These are phyloP conservation scores for Penicillium parvum DNA, from an alignment of 495 filamentous ascomycete species.

Conservation along the genomic window DNA sequence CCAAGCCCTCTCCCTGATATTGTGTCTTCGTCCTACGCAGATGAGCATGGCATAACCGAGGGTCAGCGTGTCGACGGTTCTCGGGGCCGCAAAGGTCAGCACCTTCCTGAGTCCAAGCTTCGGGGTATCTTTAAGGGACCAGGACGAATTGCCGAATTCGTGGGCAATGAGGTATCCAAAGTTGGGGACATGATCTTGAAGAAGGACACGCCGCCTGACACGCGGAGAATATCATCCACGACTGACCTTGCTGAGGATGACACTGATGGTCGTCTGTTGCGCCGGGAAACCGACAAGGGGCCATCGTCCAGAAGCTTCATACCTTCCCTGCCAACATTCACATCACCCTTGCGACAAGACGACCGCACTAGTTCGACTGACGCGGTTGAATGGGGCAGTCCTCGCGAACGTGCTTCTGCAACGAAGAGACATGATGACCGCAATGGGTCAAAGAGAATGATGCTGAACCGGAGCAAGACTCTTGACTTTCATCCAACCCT, in stretches of 20 bases:
- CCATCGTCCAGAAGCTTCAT: conserved; percentile 26
- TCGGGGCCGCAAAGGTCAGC: conserved; percentile 23
- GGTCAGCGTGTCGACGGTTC: conserved; percentile 14
- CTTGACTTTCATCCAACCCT: conserved; percentile 27
- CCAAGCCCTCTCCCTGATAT: conserved; percentile 32
- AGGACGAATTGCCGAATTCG: conserved; percentile 48
- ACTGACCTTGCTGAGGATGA: conserved; percentile 38
- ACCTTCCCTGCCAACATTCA: conserved; percentile 49
- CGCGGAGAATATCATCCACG: conserved; percentile 38
- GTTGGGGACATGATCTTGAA: conserved; percentile 54
- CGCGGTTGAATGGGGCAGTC: conserved; percentile 11
- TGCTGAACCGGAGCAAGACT: conserved; percentile 17
- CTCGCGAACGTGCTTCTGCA: conserved; percentile 9
- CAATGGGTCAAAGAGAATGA: conserved; percentile 8
- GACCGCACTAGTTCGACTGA: conserved; percentile 24
- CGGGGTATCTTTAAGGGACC: conserved; percentile 52
- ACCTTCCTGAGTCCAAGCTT: conserved; percentile 37
- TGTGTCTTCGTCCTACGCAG: conserved; percentile 24
- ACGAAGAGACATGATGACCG: conserved; percentile 9
- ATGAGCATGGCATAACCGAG: conserved; percentile 19
- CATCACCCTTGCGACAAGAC: conserved; percentile 40
- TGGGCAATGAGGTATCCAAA: conserved; percentile 54
- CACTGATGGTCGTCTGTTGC: conserved; percentile 44
- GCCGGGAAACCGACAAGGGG: too few species aligned
- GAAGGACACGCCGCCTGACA: conserved; percentile 36